These are phyloP conservation scores for Funneliformis caledonium DNA, from an alignment of 371 early-diverging fungal genomes.

Conservation along the genomic window DNA sequence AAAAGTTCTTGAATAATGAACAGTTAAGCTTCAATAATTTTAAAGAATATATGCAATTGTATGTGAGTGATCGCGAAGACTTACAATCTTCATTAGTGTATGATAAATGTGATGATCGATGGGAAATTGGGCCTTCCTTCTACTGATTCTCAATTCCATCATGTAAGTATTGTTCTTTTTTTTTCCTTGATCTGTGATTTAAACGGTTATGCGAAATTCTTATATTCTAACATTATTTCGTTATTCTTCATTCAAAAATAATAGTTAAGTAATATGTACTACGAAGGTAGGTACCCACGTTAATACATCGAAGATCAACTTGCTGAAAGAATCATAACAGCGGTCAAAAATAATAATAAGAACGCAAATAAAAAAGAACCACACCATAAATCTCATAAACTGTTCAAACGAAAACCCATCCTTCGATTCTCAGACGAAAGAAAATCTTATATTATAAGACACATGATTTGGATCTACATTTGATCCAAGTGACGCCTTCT, in stretches of 20 bases:
- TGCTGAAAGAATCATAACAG: slow-evolving; percentile 72
- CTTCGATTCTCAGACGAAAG: slow-evolving; percentile 99
- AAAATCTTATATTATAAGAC: slow-evolving; percentile 90
- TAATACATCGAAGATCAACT: slow-evolving; percentile 91
- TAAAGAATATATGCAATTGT: slow-evolving; percentile 92
- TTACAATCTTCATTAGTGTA: slow-evolving; percentile 64
- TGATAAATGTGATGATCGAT: slow-evolving; percentile 79
- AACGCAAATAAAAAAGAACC: slow-evolving; percentile 85
- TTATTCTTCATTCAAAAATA: neutral
- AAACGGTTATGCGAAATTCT: neutral
- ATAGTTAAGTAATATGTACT: slow-evolving; percentile 99
- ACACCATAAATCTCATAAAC: too few species aligned
- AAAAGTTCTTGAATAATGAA: slow-evolving; percentile 93
- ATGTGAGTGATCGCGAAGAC: slow-evolving; percentile 52
- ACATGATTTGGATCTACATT: slow-evolving; percentile 93
- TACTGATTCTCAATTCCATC: slow-evolving; percentile 96
- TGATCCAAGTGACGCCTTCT: slow-evolving; percentile 82
- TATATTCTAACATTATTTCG: neutral
- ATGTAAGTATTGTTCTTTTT: slow-evolving; percentile 53
- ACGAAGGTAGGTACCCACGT: slow-evolving; percentile 99
- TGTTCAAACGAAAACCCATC: slow-evolving; percentile 98
- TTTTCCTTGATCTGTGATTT: neutral
- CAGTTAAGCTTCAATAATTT: slow-evolving; percentile 87
- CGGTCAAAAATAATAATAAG: slow-evolving; percentile 87
- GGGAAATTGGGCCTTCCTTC: slow-evolving; percentile 95